These are phyloP conservation scores for Polymyxa betae DNA, from an alignment of 208 protist genomes.

Conservation along the genomic window DNA sequence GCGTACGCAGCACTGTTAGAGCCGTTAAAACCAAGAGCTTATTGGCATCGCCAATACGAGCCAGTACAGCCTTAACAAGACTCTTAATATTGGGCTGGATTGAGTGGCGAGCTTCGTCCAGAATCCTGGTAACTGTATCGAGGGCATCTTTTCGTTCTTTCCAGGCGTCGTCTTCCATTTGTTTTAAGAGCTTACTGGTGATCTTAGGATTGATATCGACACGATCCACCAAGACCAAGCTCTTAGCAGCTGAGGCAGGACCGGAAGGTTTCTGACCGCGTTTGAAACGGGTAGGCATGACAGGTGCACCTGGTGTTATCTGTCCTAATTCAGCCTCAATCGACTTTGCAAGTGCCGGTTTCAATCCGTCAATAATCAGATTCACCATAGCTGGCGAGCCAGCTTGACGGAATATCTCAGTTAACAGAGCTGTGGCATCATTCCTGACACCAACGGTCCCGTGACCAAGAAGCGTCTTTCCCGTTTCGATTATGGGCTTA, in stretches of 20 bases:
- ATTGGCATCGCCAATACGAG: conserved; percentile 3
- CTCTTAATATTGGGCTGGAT: conserved; percentile 28
- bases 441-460: neutral
- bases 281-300: conserved; percentile 42
- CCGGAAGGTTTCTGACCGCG: neutral
- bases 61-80: conserved; percentile 32
- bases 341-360: neutral
- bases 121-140: neutral
- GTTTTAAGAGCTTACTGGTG: neutral
- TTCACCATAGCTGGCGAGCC: neutral
- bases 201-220: conserved; percentile 38
- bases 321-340: neutral
- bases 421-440: neutral
- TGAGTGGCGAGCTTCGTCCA: neutral
- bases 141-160: conserved; percentile 25
- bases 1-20: neutral
- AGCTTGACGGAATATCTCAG: conserved; percentile 4
- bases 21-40: conserved; percentile 34
- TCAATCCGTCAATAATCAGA: neutral
- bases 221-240: neutral
- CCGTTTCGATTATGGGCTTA: neutral
- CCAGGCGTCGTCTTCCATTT: conserved; percentile 48
- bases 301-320: neutral
- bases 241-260: neutral
- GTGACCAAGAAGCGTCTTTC: neutral